Conservation (phyloP, 495 filamentous ascomycete species). For the Trichoderma gamsii region DNA sequence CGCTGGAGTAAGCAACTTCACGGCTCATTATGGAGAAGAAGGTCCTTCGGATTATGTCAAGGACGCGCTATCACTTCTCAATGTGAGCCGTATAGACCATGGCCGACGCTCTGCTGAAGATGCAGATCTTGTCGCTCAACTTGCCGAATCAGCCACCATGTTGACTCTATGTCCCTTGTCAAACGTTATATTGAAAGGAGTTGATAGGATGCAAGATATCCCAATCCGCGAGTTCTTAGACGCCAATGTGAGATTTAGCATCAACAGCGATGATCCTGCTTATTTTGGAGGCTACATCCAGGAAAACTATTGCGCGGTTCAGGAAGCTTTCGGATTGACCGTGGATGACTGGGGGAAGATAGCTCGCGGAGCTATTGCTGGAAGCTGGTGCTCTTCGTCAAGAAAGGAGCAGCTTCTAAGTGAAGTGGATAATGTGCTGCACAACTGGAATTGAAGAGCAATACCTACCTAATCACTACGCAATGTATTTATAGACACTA, state of each 20-base stretch:
- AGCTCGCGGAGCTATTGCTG: conserved; percentile 53
- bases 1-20: conserved; percentile 47
- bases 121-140: conserved; percentile 47
- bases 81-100: conserved; percentile 63
- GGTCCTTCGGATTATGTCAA: conserved; percentile 60
- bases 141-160: conserved; percentile 51
- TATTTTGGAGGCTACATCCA: conserved; percentile 76
- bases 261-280: conserved; percentile 73
- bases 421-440: conserved; percentile 29
- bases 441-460: conserved; percentile 17
- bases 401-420: conserved; percentile 41
- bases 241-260: conserved; percentile 58
- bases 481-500: background rate
- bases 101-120: conserved; percentile 59
- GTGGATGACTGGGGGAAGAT: conserved; percentile 60
- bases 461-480: background rate
- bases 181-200: conserved; percentile 61
- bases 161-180: conserved; percentile 68
- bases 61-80: conserved; percentile 54
- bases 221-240: conserved; percentile 62
- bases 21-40: conserved; percentile 72
- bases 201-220: conserved; percentile 49
- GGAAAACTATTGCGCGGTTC: conserved; percentile 70
- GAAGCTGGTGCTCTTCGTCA: conserved; percentile 51
- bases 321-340: conserved; percentile 60